A percentile compares a stretch with the other conserved stretches of the same genome.
Evolutionary conservation across 192 early-diverging fungal species (phyloP).

Genomic region (Chytriomyces confervae): DNA sequence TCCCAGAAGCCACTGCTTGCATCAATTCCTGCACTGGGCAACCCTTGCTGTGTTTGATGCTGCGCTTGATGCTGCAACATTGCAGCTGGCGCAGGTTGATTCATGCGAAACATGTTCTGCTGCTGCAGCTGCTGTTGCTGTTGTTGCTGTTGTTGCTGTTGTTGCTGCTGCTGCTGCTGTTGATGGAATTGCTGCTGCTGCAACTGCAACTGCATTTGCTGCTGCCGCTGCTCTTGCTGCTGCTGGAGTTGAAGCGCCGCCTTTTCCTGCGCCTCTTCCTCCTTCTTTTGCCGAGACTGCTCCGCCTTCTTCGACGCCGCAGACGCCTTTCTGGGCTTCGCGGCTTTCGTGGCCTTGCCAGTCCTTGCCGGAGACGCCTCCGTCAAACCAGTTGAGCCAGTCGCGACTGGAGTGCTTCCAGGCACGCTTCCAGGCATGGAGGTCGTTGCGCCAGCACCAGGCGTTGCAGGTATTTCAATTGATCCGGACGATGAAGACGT

Average conservation of each 20-base stretch:
- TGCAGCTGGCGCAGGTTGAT: no score
- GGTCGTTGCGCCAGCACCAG: background rate
- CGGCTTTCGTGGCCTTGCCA: background rate
- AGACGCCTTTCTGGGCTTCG: background rate
- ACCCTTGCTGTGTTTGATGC: background rate
- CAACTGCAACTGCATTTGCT: background rate
- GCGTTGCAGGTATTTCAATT: background rate
- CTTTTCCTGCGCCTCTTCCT: background rate
- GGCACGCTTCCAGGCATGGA: no score
- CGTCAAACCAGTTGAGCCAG: background rate
- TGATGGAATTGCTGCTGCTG: background rate
- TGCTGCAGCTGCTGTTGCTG: background rate
- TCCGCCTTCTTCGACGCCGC: background rate
- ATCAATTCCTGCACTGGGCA: no score
- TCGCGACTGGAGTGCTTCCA: background rate
- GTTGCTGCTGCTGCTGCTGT: background rate
- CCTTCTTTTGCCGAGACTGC: background rate
- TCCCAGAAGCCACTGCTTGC: background rate
- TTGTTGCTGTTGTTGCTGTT: background rate
- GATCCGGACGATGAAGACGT: background rate
- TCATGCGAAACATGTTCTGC: no score
- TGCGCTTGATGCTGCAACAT: background rate
- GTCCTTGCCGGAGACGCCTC: background rate
- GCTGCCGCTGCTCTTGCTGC: slow-evolving; percentile 2
- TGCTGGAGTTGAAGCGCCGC: background rate